Base-by-base conservation (phyloP, 2,329 filamentous ascomycete genomes). In the Blumeria hordei region DNA sequence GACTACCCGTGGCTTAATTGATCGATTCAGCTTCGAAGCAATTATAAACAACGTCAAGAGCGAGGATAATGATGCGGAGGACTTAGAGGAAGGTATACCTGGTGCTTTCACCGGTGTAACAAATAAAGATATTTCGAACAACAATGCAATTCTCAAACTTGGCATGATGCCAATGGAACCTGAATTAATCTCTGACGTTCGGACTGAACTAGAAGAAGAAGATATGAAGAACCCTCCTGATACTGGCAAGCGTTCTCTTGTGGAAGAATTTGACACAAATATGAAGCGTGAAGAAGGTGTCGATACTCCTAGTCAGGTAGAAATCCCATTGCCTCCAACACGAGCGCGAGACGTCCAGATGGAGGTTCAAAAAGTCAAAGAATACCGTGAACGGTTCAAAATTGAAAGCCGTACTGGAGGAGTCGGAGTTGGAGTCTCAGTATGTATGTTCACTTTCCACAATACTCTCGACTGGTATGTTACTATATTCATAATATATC, bases 381-480 rank as follows among this genome's bases (percentile, higher is more conserved):
- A 98, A 67, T 86, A 94, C 63, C 80, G 92, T 21, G 90, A 96
- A 63, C 78, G 90, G 16, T 94, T 95, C 67, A 83, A 80, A 64
- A 90, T 96, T 56, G 85, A 94, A 57, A 79, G 81, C 18, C 78
- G 84, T 36, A 90, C 85, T 11, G 85, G 87, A 14, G 90, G 88
- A 8, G 76, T 88, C 53, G 87, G 88, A 12, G 79, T 87, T 55
- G 81, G 81, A 32, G 74, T 95, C 57, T 94, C 88, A 63, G 82
- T 93, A 28, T 92, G 86, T 72, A 96, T 96, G 85, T 95, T 93
- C 66, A 98, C 92, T 0, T 94, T 96, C 64, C 92, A 98, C 71
- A 98, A 98, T 67, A 94, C 86, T 0, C 81, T 88, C 59, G 88
- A 94, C 67, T 84, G 80, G 86, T 88, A 70, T 71, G 78, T 67